Conservation (phyloP, 1,139 yeast species). For the Fermentozyma sake region DNA sequence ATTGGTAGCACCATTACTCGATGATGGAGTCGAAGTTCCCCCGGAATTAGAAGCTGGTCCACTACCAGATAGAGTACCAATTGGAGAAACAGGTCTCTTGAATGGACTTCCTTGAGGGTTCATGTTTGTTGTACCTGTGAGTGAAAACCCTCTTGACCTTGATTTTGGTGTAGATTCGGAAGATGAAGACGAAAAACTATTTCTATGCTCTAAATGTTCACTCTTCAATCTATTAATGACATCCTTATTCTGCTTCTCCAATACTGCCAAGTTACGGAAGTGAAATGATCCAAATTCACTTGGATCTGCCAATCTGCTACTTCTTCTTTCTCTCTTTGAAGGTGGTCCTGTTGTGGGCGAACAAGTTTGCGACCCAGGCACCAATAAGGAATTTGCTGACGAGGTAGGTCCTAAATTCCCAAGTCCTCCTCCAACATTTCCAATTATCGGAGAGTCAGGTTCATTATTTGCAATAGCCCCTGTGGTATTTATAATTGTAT, state of each 20-base stretch:
- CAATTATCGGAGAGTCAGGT: no score
- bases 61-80: conserved; percentile 8
- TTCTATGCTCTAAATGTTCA: conserved; percentile 65
- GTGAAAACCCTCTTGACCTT: conserved; percentile 39
- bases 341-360: conserved; percentile 5
- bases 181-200: conserved; percentile 41
- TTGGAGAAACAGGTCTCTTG: conserved; percentile 31
- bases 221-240: conserved; percentile 79
- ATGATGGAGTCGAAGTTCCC: conserved; percentile 1
- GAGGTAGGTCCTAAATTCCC: conserved; percentile 15
- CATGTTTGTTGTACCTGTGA: conserved; percentile 16
- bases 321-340: conserved; percentile 57
- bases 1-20: no score
- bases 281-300: conserved; percentile 91
- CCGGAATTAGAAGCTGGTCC: conserved; percentile 4
- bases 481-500: no score
- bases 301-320: conserved; percentile 65
- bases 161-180: conserved; percentile 36
- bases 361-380: conserved; percentile 9
- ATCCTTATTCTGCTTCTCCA: conserved; percentile 93
- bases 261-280: conserved; percentile 80
- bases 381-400: conserved; percentile 7
- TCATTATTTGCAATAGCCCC: no score
- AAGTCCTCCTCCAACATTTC: not conserved
- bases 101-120: conserved; percentile 24